A percentile compares a stretch with the other conserved stretches of the same genome.
These are phyloP conservation scores for Cardamine chenopodiifolia DNA, from an alignment of 345 rosid species.

Conservation along the genomic window DNA sequence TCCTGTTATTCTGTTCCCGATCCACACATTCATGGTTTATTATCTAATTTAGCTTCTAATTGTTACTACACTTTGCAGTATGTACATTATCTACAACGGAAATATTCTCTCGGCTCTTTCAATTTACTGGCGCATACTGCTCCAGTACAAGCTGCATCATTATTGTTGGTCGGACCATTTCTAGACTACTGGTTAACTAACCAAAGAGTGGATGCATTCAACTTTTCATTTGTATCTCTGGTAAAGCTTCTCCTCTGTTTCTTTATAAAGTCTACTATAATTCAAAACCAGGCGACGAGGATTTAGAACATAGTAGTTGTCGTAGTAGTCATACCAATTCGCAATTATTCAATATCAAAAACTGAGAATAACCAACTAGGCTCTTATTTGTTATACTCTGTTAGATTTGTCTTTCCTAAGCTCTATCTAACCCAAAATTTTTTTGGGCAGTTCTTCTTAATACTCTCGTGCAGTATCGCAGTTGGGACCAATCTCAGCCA, in stretches of 20 bases:
- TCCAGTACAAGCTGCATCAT: slow-evolving; percentile 90
- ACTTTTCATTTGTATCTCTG: slow-evolving; percentile 58
- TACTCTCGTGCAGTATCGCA: slow-evolving; percentile 84
- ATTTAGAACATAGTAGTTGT: background rate
- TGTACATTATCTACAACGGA: slow-evolving; percentile 91
- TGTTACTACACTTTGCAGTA: slow-evolving; percentile 55
- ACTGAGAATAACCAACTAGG: slow-evolving; percentile 1
- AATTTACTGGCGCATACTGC: slow-evolving; percentile 94
- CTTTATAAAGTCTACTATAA: background rate
- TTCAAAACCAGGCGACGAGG: background rate
- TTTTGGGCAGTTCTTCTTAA: slow-evolving; percentile 64
- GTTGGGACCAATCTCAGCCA: slow-evolving; percentile 99
- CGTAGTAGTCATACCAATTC: background rate
- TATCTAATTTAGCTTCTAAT: background rate
- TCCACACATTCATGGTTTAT: background rate
- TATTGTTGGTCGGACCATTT: slow-evolving; percentile 85
- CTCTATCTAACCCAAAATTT: background rate
- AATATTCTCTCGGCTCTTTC: slow-evolving; percentile 87
- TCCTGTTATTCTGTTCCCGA: background rate
- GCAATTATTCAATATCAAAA: background rate
- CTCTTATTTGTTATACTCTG: background rate
- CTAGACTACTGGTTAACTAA: slow-evolving; percentile 84
- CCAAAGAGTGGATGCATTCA: slow-evolving; percentile 73
- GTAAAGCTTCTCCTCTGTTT: slow-evolving; percentile 50
- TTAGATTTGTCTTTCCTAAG: slow-evolving; percentile 12